A percentile compares a stretch with the other conserved stretches of the same genome.
Evolutionary conservation across 2,329 filamentous ascomycete species (phyloP).

Genomic region (Penicillium sp.): DNA sequence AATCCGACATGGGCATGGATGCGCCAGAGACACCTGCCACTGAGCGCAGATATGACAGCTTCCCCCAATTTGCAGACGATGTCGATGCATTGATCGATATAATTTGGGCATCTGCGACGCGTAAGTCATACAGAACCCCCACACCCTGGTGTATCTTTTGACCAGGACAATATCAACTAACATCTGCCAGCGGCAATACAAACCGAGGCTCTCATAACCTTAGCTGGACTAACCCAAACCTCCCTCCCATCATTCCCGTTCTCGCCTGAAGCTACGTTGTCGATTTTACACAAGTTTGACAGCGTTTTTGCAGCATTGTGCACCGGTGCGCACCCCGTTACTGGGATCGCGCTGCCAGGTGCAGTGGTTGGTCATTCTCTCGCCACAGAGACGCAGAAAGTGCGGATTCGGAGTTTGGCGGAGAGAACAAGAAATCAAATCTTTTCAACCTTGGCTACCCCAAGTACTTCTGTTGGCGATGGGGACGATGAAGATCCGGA

Average conservation of each 20-base stretch:
- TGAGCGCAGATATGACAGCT: constrained; percentile 59
- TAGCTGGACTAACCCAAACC: constrained; percentile 71
- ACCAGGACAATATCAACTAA: not conserved
- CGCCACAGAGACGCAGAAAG: constrained; percentile 78
- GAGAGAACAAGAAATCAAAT: constrained; percentile 64
- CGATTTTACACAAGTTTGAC: constrained; percentile 75
- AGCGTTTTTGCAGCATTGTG: constrained; percentile 78
- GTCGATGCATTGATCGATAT: constrained; percentile 75
- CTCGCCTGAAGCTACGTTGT: constrained; percentile 68
- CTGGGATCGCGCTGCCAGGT: constrained; percentile 67
- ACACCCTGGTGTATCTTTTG: not conserved
- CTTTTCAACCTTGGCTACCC: constrained; percentile 8
- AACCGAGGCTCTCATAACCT: constrained; percentile 77
- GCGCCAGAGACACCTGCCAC: constrained; percentile 30
- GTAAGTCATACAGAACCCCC: constrained; percentile 53
- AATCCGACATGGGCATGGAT: constrained; percentile 41
- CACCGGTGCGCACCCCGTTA: constrained; percentile 66
- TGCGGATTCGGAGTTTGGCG: constrained; percentile 78
- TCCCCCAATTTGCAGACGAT: constrained; percentile 72
- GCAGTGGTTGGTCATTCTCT: constrained; percentile 61
- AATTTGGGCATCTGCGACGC: constrained; percentile 84
- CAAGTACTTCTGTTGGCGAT: constrained; percentile 32
- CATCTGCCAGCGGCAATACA: constrained; percentile 67
- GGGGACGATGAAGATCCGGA: constrained; percentile 50
- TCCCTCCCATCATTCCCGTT: constrained; percentile 74